Evolutionary conservation across 2,329 filamentous ascomycete genomes (phyloP).

Genomic region (Ceratocystis cubensis): DNA sequence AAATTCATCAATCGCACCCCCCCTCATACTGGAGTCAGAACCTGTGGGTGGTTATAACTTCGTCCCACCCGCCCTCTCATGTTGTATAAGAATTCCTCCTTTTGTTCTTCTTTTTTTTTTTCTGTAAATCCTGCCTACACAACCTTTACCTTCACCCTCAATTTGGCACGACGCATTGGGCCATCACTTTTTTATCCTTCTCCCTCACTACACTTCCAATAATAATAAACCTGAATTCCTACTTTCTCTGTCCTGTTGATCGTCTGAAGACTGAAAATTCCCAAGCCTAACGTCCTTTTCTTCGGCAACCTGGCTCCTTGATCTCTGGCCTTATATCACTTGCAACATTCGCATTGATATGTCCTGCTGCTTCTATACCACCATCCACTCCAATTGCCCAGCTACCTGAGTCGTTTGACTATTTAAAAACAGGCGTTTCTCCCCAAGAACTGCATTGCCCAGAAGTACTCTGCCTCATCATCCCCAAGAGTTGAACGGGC

Average conservation of each 20-base stretch:
- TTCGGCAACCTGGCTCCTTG: background rate
- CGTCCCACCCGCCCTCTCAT: background rate
- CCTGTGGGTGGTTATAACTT: background rate
- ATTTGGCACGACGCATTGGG: no score
- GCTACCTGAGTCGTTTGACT: background rate
- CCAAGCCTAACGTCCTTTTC: background rate
- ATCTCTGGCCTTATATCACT: background rate
- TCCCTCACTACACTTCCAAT: no score
- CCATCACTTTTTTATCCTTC: no score
- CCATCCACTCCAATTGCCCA: background rate
- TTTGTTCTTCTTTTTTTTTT: background rate
- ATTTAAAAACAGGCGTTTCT: no score
- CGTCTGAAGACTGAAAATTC: background rate
- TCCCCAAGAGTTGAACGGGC: constrained; percentile 1
- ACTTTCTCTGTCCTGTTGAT: background rate
- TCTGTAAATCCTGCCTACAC: background rate
- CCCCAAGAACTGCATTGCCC: background rate
- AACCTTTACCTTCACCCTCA: background rate
- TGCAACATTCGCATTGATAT: constrained; percentile 1
- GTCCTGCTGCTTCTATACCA: background rate
- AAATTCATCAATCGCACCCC: no score
- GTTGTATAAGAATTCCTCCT: background rate
- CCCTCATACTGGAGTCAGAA: no score
- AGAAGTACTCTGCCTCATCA: background rate
- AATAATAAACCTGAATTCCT: no score